A percentile compares a stretch with the other conserved stretches of the same genome.
These are phyloP conservation scores for Chamaecyparis obtusa DNA, from an alignment of 75 land plant species.

Conservation along the genomic window DNA sequence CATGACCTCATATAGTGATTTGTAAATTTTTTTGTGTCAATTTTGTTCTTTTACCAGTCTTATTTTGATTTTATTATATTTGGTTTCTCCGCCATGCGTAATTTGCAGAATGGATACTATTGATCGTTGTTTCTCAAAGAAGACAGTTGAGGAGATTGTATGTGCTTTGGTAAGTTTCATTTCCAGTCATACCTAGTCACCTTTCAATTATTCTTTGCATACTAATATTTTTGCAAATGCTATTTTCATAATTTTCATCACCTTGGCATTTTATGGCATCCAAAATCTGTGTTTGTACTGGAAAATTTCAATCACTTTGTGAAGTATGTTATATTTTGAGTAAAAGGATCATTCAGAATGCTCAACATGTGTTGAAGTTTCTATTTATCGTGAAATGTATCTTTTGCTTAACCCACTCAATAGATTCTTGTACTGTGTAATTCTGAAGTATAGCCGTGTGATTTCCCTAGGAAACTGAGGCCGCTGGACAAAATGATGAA, in stretches of 20 bases:
- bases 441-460: background rate
- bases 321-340: background rate
- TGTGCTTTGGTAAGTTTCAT: constrained; percentile 56
- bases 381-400: background rate
- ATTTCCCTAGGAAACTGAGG: constrained; percentile 49
- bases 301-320: background rate
- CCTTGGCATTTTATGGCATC: background rate
- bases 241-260: background rate
- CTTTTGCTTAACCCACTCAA: background rate
- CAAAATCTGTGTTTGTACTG: background rate
- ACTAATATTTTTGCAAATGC: background rate
- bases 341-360: background rate
- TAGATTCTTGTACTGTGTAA: background rate
- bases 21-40: background rate
- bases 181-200: background rate
- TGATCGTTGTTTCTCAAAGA: constrained; percentile 69
- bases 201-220: background rate
- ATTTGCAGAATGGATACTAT: constrained; percentile 55
- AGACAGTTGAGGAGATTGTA: constrained; percentile 81
- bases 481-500: constrained; percentile 34
- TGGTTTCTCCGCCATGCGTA: background rate
- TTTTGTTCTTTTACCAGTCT: background rate
- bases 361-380: background rate
- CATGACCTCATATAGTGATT: background rate
- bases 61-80: background rate